Evolutionary conservation across 192 early-diverging fungal genomes (phyloP), one percentile per base, ranked within the genome.

Genomic region (Coemansia aciculifera): DNA sequence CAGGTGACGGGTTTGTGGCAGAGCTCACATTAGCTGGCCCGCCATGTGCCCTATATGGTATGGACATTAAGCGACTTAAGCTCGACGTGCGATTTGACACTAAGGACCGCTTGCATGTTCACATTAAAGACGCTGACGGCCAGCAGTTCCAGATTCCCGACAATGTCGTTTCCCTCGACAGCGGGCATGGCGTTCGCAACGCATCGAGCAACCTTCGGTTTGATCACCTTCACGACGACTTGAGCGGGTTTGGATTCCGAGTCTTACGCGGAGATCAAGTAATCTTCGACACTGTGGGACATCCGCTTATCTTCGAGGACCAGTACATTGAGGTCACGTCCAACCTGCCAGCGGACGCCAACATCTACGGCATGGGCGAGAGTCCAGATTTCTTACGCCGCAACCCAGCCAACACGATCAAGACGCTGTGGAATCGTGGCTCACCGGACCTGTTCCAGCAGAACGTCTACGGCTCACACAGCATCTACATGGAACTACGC

Each of bases 311-410:
- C 15, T 89, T 84, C 40, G 86, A 90, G 64, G 84, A 89, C 65
- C 86, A 90, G 68, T 91, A 89, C 59, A 68, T 91, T 6, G 87
- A 90, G 69, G 56, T 91, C 23, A 86, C 88, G 1, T 82, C 87
- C n/a, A 66, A 34, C 1, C 43, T 90, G 36, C 87, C 88, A 7
- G 21, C 40, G 0, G 63, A 87, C 46, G 86, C 89, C 15, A 88
- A 90, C 49, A 85, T 91, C 49, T 91, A 88, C 61, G 90, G 90
- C 10, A 73, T 91, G 10, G 90, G 90, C 13, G 89, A 91, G 68
- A 72, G 82, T 4, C 83, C 84, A 12, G 75, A 83, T 24, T 72
- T 70, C 21, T 89, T 90, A 64, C 77, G 84, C 56, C 68, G 88
- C 19, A 73, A 85, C 52, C 69, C 74, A 17, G 29, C 49, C 60